These are phyloP conservation scores for Eimeria maxima DNA, from an alignment of 169 alveolate species.

Conservation along the genomic window DNA sequence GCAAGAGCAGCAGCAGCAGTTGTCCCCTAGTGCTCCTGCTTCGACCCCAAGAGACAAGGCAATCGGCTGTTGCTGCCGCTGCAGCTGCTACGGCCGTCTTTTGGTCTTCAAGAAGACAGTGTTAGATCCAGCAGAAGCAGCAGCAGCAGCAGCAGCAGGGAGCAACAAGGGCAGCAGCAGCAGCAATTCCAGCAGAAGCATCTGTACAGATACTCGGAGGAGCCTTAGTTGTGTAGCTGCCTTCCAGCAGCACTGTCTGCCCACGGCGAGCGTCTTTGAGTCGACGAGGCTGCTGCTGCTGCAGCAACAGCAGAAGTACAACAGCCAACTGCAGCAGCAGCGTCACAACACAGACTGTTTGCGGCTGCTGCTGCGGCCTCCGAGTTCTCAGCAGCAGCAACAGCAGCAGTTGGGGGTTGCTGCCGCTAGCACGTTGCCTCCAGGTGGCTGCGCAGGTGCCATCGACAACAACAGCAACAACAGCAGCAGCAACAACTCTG, in stretches of 20 bases:
- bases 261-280: conserved; percentile 8
- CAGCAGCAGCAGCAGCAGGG: conserved; percentile 12
- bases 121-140: conserved; percentile 34
- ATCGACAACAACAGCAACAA: neutral
- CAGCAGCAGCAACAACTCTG: conserved; percentile 13
- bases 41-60: neutral
- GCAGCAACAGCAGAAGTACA: conserved; percentile 46
- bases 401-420: conserved; percentile 40
- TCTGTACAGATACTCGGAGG: neutral
- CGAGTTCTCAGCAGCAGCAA: conserved; percentile 46
- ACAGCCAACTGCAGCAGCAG: conserved; percentile 47
- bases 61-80: conserved; percentile 31
- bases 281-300: conserved; percentile 52
- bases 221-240: neutral
- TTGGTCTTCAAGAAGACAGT: conserved; percentile 12
- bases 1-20: conserved; percentile 11
- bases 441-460: no score
- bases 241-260: conserved; percentile 43
- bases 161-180: conserved; percentile 2
- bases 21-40: neutral
- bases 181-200: conserved; percentile 4
- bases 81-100: conserved; percentile 57
- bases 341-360: conserved; percentile 38
- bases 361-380: conserved; percentile 52
- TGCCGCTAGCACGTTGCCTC: neutral